Base-by-base conservation (phyloP, 179 eudicot species). In the Pouteria campechiana region DNA sequence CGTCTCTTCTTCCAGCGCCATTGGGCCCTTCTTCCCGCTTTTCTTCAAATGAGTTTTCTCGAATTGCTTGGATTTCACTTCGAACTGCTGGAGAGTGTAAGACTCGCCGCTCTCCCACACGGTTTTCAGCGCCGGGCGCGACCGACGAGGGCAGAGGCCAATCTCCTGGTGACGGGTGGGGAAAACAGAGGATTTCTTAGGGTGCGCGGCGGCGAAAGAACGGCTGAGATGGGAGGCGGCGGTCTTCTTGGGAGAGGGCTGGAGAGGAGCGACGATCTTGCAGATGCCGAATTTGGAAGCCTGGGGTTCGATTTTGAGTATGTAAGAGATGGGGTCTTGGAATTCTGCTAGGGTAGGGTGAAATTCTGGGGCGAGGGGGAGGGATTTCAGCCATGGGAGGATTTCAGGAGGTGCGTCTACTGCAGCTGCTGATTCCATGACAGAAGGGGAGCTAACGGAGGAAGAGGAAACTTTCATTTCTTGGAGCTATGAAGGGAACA, bases 51-150 rank as follows among this genome's bases (percentile, higher is more conserved):
- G 77, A 62, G 8, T 60, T 54, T 44, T 79, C 68, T 82, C 98
- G 35, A 90, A 90, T 12, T 13, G 35, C 65, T 73, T 90, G 0
- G 96, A 93, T 41, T 86, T 89, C 0, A 75, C 69, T 44, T 81
- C 93, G 23, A 89, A 89, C 28, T 89, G 69, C 3, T 63, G 58
- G 11, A 81, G 62, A 13, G 93, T 86, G 19, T 86, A 86, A 3
- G 25, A 17, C 41, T 78, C 93, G 5, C 97, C 98, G 32, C 95
- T 86, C 70, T 86, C 83, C 98, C 95, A 90, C 10, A 90, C 98
- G 6, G 90, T 67, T 43, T 86, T 78, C 66, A 76, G 79, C 0
- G 79, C 80, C 1, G 97, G 95, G 5, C 87, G 62, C 46, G 78
- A 82, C 60, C 74, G 85, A 14, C 97, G 46, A 0, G 97, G 97